Evolutionary conservation across 192 early-diverging fungal species (phyloP).

Genomic region (Gryganskiella cystojenkinii): DNA sequence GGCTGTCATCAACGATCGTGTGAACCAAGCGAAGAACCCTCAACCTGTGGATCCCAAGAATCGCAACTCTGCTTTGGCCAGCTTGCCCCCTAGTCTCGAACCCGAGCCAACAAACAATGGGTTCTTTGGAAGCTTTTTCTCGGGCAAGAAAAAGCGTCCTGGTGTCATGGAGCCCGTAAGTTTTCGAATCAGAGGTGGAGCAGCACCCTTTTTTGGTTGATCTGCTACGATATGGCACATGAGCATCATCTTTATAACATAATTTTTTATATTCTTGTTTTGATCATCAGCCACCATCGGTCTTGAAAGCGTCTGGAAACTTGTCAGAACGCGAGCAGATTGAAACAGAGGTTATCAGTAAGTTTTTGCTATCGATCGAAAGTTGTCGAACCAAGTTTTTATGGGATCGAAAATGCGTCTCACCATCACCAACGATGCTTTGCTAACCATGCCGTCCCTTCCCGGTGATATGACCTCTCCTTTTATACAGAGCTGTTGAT

Average conservation of each 20-base stretch:
- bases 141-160: conserved; percentile 81
- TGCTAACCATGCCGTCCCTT: too few species aligned
- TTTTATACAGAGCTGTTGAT: conserved; percentile 82
- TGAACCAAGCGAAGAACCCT: conserved; percentile 75
- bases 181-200: too few species aligned
- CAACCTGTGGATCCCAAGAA: conserved; percentile 51
- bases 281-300: conserved; percentile 88
- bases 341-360: conserved; percentile 99
- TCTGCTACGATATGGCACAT: too few species aligned
- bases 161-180: conserved; percentile 75
- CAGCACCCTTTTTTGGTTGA: too few species aligned
- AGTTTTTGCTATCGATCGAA: too few species aligned
- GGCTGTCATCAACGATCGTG: conserved; percentile 88
- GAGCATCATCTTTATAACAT: too few species aligned
- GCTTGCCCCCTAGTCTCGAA: conserved; percentile 45
- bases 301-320: conserved; percentile 94
- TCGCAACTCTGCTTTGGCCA: conserved; percentile 33
- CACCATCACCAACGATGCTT: too few species aligned
- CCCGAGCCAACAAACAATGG: conserved; percentile 63
- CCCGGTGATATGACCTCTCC: too few species aligned
- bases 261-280: background rate
- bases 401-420: too few species aligned
- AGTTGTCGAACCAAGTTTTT: too few species aligned
- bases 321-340: conserved; percentile 97
- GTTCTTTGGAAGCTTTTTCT: conserved; percentile 99